Evolutionary conservation across 1,139 yeast genomes (phyloP), one percentile per base, ranked within the genome.

Genomic region (Blastobotrys illinoisensis): DNA sequence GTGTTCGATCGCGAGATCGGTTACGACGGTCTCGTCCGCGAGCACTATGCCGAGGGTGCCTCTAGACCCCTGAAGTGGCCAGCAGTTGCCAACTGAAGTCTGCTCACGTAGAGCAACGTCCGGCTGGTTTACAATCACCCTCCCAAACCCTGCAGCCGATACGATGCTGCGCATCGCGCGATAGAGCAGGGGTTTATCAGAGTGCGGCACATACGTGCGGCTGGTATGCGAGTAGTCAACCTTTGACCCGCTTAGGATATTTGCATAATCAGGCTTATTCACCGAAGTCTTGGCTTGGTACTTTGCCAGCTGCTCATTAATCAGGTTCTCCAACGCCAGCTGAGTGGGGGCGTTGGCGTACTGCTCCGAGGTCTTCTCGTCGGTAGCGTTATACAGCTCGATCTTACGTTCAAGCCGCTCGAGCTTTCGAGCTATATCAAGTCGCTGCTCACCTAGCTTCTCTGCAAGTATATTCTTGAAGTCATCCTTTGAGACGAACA

Each of bases 11-110:
- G 69, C 67, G 14, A 71, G 56, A 14, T 67, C 68, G 4, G 67
- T 61, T 6, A 68, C 58, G 24, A 49, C 51, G 19, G 67, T 62
- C 9, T 58, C 58, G 5, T 60, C 57, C 1, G 71, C 66, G 36
- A 71, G 58, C 9, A 57, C 50, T 19, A 71, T 58, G 0, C 66
- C 73, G 40, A 71, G 57, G 7, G 54, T 60, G 9, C 74, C 74
- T 13, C 54, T 44, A 2, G 56, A 51, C 1, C 74, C 74, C 9
- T 64, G 60, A 51, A 71, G 65, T 21, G 74, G 68, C 75, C 75
- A 71, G 57, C 74, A 71, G 49, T 61, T 61, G 5, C 73, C 74
- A 1, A 63, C 60, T 13, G 62, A 58, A 18, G 58, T 56, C 2
- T 62, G 64, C 2, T 65, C 60, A 23, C 57, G 56, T 13, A 71